These are phyloP conservation scores for Pseudognaphalium luteoalbum DNA, from an alignment of 129 eudicot genomes.

Conservation along the genomic window DNA sequence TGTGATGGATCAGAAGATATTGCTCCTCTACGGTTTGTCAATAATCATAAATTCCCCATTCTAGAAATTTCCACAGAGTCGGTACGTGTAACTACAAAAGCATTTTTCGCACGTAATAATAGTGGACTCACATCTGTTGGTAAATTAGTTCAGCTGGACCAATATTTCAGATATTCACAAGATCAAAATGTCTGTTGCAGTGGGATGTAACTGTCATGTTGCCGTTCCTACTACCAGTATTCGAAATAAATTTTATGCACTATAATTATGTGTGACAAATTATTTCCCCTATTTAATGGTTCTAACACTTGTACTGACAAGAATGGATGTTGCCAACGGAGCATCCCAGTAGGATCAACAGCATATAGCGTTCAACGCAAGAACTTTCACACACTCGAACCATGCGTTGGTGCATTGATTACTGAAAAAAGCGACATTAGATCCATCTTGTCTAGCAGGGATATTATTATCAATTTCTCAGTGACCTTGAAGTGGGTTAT, in stretches of 20 bases:
- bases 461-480: neutral
- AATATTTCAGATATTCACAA: constrained; percentile 12
- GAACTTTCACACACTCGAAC: neutral
- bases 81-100: neutral
- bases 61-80: constrained; percentile 15
- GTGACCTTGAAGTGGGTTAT: neutral
- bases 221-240: neutral
- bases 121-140: neutral
- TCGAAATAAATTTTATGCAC: neutral
- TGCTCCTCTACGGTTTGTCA: neutral
- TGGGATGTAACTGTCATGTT: constrained; percentile 20
- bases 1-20: constrained; percentile 14
- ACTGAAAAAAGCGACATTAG: neutral
- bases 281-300: neutral
- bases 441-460: neutral
- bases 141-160: neutral
- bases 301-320: neutral
- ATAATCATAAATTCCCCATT: neutral
- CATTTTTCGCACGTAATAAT: neutral
- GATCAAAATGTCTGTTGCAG: constrained; percentile 12
- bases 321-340: neutral
- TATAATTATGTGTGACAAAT: neutral
- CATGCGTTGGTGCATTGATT: neutral
- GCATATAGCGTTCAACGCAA: no score
- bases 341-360: neutral